Evolutionary conservation across 768 basidiomycete genomes (phyloP), one percentile per base, ranked within the genome.

Genomic region (Termitomyces sp.): DNA sequence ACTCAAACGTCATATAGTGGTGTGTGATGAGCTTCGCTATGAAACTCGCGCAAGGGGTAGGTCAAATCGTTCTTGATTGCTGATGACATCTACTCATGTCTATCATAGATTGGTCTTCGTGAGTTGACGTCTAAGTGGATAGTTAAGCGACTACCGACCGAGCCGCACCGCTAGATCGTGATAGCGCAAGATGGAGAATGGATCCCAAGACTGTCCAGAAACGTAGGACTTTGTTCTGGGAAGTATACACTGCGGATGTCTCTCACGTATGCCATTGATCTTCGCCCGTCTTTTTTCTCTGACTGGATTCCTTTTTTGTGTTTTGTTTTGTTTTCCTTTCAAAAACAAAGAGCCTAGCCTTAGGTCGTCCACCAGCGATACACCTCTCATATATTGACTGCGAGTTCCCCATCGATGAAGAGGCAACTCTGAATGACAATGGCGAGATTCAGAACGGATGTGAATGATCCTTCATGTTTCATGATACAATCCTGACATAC

Each of bases 311-410:
- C 30, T 6, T 43, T 26, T 52, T 24, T n/a, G n/a, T n/a, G n/a
- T n/a, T n/a, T n/a, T n/a, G n/a, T 30, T 9, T 30, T 30, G 5
- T 28, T 28, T 28, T 28, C 9, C 10, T 7, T 32, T 32, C 9
- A 32, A 32, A 34, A 12, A 15, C 32, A 7, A 55, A 85, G 83
- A 79, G 81, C 64, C 67, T 85, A 49, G 75, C 76, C 12, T 66
- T 83, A 6, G 84, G 84, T 21, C 75, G 84, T 26, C 84, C 84
- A 4, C 83, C 83, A 4, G 78, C 81, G 2, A 78, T 82, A 51
- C 75, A 77, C 11, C 65, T 82, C 5, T 81, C 81, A 3, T 84
- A 84, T 50, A 71, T 82, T 17, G 84, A 85, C 55, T 83, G 82
- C 54, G 80, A 83, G n/a, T 77, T 79, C 46, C 83, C 84, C 0